Evolutionary conservation across 176 grass and related monocot species (phyloP).

Genomic region (Juncus effusus): DNA sequence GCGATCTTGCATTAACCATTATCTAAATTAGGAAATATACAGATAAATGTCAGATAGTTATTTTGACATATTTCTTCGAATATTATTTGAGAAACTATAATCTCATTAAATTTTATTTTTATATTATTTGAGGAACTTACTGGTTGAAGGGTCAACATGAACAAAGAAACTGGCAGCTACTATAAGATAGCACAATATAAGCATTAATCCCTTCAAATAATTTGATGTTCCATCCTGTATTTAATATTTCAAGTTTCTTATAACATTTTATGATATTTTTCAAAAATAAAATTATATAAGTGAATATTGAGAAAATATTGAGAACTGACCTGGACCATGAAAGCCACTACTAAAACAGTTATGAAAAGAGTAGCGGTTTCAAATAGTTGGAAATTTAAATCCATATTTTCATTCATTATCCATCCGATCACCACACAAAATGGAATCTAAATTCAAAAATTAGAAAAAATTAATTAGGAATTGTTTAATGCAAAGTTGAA

Average conservation of each 20-base stretch:
- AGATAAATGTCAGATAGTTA: background rate
- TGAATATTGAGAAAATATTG: slow-evolving; percentile 5
- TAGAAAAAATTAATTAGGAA: background rate
- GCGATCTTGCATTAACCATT: slow-evolving; percentile 11
- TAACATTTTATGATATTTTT: background rate
- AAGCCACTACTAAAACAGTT: slow-evolving; percentile 89
- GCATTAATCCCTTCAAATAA: slow-evolving; percentile 83
- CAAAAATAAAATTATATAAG: background rate
- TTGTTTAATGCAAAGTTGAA: background rate
- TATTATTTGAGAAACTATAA: background rate
- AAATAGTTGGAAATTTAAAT: slow-evolving; percentile 97
- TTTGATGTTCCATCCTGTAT: slow-evolving; percentile 64
- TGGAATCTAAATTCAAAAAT: slow-evolving; percentile 58
- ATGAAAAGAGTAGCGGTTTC: slow-evolving; percentile 92
- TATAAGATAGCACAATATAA: slow-evolving; percentile 79
- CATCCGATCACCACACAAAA: slow-evolving; percentile 95
- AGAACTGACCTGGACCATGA: slow-evolving; percentile 81
- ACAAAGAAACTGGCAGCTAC: slow-evolving; percentile 85
- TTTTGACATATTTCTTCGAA: background rate
- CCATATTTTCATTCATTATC: slow-evolving; percentile 84
- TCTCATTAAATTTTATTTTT: background rate
- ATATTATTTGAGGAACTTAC: slow-evolving; percentile 29
- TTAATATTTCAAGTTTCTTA: background rate
- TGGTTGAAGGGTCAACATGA: slow-evolving; percentile 64
- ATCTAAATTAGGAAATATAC: background rate